Base-by-base conservation (phyloP, 768 basidiomycete species). In the Tricholoma terreum region DNA sequence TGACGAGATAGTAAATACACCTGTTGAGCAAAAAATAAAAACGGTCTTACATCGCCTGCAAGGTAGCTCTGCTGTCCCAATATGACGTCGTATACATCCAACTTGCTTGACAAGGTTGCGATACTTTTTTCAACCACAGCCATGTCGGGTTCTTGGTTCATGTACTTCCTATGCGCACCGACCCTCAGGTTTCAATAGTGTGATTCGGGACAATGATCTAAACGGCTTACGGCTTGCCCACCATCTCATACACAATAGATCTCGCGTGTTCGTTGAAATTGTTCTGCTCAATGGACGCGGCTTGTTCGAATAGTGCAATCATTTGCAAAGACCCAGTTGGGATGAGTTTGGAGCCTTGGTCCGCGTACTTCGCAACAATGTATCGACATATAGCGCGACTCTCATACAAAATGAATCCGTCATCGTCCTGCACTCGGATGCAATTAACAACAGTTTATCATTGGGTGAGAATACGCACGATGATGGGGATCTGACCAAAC, bases 21-120 rank as follows among this genome's bases (percentile, higher is more conserved):
- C 10, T 33, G 31, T 33, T 10, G 10, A 33, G 10, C 6, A 33
- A 21, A 4, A 11, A 43, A 11, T 21, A 22, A 43, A 42, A 6
- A 42, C 9, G 21, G 6, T 63, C 73, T 57, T 40, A 76, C 83
- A 62, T 86, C 73, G 1, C 84, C 85, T 12, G 78, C 82, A 34
- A 86, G 63, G 65, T 83, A 86, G 60, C 76, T 78, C 57, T 81
- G 78, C 67, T 83, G 85, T 17, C 74, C 65, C 22, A 89, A 73
- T 51, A 87, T 82, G 12, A 61, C 56, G 24, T 87, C 84, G 66
- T 86, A 87, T 1, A 67, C 82, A 30, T 79, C 75, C 21, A 87
- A 73, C 58, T 75, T 80, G 0, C 58, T 69, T 34, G 74, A 70
- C 14, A 83, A 69, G 2, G 62, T 63, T 4, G 52, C 45, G 9